Base-by-base conservation (phyloP, 441 rosid genomes). In the Populus hybrid region DNA sequence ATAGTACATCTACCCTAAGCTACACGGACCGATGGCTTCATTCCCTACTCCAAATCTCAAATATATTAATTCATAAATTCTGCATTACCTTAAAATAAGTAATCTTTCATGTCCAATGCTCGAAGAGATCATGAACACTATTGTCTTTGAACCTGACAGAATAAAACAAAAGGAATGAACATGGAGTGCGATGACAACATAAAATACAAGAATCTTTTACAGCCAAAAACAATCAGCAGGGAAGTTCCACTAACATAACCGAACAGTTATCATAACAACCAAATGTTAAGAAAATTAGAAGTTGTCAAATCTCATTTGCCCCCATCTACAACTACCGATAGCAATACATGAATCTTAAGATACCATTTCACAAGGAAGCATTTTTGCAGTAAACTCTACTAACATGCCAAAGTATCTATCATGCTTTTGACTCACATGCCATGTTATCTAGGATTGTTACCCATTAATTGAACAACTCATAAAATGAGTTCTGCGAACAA, bases 11-110 rank as follows among this genome's bases (percentile, higher is more conserved):
- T 82, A 69, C 46, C 59, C 83, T 84, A 84, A 16, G 46, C 89
- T 83, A 81, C 81, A 70, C 85, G 89, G 89, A 87, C 89, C 89
- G 38, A 77, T 76, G 85, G 89, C 89, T 87, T 85, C 89, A 85
- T 85, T 85, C 88, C 89, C 89, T 42, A 79, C 77, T 71, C 57
- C 85, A 79, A 64, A 75, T 83, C 78, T 67, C 57, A 72, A 74
- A 54, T 76, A 74, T 80, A 83, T 83, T 77, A 86, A 78, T 46
- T 54, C 85, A 71, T 35, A 73, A 69, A 72, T 78, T 81, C 75
- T 65, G 46, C 81, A 79, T 69, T 76, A 81, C 79, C 80, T 73
- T 30, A 38, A 76, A 38, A 42, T 4, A 66, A 34, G n/a, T 38
- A 64, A 64, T 16, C 77, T 73, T 72, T 72, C 83, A 69, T 69